These are phyloP conservation scores for Passiflora organensis DNA, from an alignment of 345 rosid genomes.

Conservation along the genomic window DNA sequence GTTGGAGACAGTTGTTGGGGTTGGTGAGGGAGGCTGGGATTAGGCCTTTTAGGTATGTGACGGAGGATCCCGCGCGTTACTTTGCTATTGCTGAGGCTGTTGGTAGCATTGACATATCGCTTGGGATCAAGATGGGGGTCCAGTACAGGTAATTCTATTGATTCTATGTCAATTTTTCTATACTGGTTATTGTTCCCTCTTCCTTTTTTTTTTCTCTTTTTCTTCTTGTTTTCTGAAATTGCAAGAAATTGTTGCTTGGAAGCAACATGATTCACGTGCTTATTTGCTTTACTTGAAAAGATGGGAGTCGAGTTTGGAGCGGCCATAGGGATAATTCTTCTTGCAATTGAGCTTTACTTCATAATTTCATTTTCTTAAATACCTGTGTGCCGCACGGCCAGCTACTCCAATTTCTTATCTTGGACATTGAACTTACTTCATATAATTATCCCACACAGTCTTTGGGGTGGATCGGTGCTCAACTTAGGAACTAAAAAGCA, in stretches of 20 bases:
- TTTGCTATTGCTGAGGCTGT: slow-evolving; percentile 79
- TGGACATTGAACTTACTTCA: slow-evolving; percentile 1
- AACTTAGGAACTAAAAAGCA: slow-evolving; percentile 97
- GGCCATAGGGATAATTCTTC: no score
- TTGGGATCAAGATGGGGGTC: slow-evolving; percentile 91
- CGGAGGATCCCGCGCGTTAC: slow-evolving; percentile 77
- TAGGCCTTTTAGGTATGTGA: slow-evolving; percentile 57
- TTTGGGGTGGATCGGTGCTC: slow-evolving; percentile 96
- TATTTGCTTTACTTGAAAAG: no score
- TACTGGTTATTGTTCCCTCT: background rate
- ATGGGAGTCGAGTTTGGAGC: no score
- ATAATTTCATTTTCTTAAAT: no score
- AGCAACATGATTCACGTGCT: no score
- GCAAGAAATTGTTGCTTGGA: no score
- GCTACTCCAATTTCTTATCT: no score
- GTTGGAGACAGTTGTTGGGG: slow-evolving; percentile 74
- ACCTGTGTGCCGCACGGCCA: no score
- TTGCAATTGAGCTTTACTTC: no score
- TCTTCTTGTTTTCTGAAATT: no score
- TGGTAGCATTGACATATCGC: slow-evolving; percentile 86
- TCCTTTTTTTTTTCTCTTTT: no score
- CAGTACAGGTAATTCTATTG: slow-evolving; percentile 66
- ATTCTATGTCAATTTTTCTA: background rate
- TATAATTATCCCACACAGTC: slow-evolving; percentile 41
- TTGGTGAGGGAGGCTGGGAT: slow-evolving; percentile 75